A percentile compares a stretch with the other conserved stretches of the same genome.
Conservation (phyloP, 2,329 filamentous ascomycete genomes). For the Pyricularia grisea region DNA sequence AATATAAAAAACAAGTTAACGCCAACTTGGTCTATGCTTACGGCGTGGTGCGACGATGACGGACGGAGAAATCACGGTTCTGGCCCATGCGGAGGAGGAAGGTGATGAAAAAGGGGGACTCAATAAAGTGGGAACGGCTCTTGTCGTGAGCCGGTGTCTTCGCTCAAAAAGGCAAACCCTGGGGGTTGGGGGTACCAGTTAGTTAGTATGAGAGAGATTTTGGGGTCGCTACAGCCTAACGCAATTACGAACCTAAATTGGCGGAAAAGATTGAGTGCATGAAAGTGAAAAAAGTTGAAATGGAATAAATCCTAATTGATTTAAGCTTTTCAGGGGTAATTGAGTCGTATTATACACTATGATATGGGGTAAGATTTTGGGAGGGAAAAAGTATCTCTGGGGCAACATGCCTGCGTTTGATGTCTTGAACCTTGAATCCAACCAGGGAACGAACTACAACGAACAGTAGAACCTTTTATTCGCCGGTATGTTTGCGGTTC, state of each 20-base stretch:
- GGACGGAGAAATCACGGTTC: too few relatives aligned
- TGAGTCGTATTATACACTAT: neutral
- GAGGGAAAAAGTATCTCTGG: neutral
- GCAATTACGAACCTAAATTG: neutral
- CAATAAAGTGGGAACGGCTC: too few relatives aligned
- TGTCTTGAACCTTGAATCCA: neutral
- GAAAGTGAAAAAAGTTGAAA: too few relatives aligned
- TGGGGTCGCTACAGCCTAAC: neutral
- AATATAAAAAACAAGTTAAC: too few relatives aligned
- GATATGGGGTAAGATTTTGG: neutral
- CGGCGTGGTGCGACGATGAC: too few relatives aligned
- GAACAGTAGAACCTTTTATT: slow-evolving; percentile 1
- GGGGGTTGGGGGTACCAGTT: too few relatives aligned
- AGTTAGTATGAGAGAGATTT: too few relatives aligned
- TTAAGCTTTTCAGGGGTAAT: neutral
- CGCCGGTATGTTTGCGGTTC: neutral
- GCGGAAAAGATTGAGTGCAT: neutral
- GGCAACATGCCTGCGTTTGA: slow-evolving; percentile 2
- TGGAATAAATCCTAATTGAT: neutral
- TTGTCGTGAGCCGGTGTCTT: too few relatives aligned
- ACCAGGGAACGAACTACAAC: slow-evolving; percentile 1
- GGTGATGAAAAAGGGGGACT: too few relatives aligned
- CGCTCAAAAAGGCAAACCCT: too few relatives aligned
- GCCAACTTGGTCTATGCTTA: too few relatives aligned
- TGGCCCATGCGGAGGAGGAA: too few relatives aligned